Evolutionary conservation across 768 basidiomycete species (phyloP).

Genomic region (Roridomyces roridus): DNA sequence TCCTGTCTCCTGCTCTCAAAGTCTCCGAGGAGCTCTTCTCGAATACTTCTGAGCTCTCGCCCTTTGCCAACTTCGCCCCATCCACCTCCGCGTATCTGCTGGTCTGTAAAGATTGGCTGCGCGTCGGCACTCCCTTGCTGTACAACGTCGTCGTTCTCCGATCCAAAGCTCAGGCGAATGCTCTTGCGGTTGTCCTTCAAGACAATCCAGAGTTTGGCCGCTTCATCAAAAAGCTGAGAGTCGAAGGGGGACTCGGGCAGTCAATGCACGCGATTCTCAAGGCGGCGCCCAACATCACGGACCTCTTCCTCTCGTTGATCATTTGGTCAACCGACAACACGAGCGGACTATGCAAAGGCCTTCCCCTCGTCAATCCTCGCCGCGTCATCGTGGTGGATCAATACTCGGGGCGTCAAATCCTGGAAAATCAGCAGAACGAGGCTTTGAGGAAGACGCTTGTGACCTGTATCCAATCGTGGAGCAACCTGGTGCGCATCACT

Average conservation of each 20-base stretch:
- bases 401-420: not conserved
- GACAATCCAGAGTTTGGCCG: not conserved
- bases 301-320: slow-evolving; percentile 15
- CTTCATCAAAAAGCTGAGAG: slow-evolving; percentile 30
- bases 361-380: slow-evolving; percentile 11
- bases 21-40: not conserved
- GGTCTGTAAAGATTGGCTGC: not conserved
- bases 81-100: not conserved
- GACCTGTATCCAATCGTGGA: not conserved
- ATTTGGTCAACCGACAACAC: slow-evolving; percentile 11
- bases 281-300: not conserved
- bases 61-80: not conserved
- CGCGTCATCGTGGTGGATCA: not conserved
- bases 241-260: slow-evolving; percentile 26
- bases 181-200: not conserved
- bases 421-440: not conserved
- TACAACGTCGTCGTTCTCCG: not conserved
- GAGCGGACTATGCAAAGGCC: slow-evolving; percentile 8
- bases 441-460: not conserved
- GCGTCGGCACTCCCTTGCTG: not conserved
- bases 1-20: slow-evolving; percentile 14
- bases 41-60: not conserved
- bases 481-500: not conserved
- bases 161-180: not conserved
- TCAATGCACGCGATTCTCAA: not conserved